Evolutionary conservation across 2,329 filamentous ascomycete species (phyloP).

Genomic region (Alternaria infectoria): DNA sequence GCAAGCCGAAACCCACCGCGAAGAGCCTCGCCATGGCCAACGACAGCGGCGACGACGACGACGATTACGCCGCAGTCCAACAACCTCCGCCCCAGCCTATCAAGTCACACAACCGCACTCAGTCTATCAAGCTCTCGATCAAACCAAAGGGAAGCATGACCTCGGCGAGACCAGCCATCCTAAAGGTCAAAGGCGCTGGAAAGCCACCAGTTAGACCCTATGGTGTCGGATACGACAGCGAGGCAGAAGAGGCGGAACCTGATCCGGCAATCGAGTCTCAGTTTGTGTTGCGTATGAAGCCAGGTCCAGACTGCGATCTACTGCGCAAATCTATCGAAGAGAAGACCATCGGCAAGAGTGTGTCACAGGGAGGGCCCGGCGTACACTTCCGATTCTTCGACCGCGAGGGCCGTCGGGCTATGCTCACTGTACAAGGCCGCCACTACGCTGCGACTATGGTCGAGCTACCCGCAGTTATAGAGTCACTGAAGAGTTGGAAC

Average conservation of each 20-base stretch:
- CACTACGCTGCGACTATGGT: conserved; percentile 80
- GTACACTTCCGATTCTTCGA: conserved; percentile 82
- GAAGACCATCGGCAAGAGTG: conserved; percentile 73
- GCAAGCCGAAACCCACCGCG: conserved; percentile 43
- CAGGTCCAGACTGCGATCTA: conserved; percentile 85
- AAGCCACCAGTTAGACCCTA: conserved; percentile 59
- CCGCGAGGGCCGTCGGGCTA: conserved; percentile 72
- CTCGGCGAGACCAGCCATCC: conserved; percentile 27
- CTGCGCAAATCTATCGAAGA: conserved; percentile 77
- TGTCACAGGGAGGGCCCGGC: conserved; percentile 72
- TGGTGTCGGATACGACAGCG: conserved; percentile 95
- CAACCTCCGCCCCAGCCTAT: conserved; percentile 15
- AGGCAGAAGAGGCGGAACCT: conserved; percentile 85
- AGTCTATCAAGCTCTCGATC: conserved; percentile 41
- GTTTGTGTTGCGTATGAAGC: conserved; percentile 86
- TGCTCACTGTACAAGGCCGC: conserved; percentile 72
- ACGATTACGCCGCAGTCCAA: conserved; percentile 19
- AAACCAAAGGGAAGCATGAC: conserved; percentile 36
- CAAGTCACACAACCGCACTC: conserved; percentile 21
- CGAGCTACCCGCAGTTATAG: conserved; percentile 84
- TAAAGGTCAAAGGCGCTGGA: conserved; percentile 45
- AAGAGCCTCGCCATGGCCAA: conserved; percentile 38
- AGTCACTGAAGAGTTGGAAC: conserved; percentile 94
- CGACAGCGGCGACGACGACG: conserved; percentile 38
- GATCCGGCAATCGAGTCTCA: conserved; percentile 91